phyloP scores from a whole-genome alignment of 768 basidiomycete genomes.

The Psilocybe subaeruginosa region DNA sequence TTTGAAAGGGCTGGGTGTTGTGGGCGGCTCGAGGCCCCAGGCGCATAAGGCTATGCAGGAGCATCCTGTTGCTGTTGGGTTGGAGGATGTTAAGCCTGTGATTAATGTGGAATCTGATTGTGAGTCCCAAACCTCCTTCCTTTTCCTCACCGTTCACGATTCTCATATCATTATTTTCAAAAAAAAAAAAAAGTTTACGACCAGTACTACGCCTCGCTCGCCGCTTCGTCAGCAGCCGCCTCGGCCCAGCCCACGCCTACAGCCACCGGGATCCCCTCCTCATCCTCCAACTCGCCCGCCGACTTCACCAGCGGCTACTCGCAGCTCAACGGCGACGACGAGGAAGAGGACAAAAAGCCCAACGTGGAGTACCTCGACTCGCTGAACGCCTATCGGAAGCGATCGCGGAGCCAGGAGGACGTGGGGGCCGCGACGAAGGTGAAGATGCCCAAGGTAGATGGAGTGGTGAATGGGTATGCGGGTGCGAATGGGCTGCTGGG shows the following conservation, averaged over 20 bases:
- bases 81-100: slow-evolving; percentile 43
- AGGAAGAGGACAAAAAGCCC: slow-evolving; percentile 74
- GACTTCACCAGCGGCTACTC: slow-evolving; percentile 37
- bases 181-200: slow-evolving; percentile 63
- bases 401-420: slow-evolving; percentile 70
- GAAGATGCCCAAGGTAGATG: slow-evolving; percentile 42
- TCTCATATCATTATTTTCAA: background rate
- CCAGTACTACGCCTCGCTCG: slow-evolving; percentile 80
- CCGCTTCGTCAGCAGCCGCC: slow-evolving; percentile 55
- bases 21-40: slow-evolving; percentile 38
- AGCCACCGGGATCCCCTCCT: slow-evolving; percentile 41
- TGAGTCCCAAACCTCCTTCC: slow-evolving; percentile 35
- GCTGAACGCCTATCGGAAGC: slow-evolving; percentile 73
- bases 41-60: slow-evolving; percentile 23
- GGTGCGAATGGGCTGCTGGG: slow-evolving; percentile 12
- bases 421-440: slow-evolving; percentile 45
- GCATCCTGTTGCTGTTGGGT: slow-evolving; percentile 15
- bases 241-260: slow-evolving; percentile 69
- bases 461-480: slow-evolving; percentile 15
- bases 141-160: background rate
- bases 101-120: slow-evolving; percentile 67
- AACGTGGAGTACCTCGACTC: slow-evolving; percentile 67
- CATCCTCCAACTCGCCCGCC: slow-evolving; percentile 51
- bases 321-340: slow-evolving; percentile 28
- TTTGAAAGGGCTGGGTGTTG: slow-evolving; percentile 65